Base-by-base conservation (phyloP, 78 protist genomes). In the Capsaspora owczarzaki region DNA sequence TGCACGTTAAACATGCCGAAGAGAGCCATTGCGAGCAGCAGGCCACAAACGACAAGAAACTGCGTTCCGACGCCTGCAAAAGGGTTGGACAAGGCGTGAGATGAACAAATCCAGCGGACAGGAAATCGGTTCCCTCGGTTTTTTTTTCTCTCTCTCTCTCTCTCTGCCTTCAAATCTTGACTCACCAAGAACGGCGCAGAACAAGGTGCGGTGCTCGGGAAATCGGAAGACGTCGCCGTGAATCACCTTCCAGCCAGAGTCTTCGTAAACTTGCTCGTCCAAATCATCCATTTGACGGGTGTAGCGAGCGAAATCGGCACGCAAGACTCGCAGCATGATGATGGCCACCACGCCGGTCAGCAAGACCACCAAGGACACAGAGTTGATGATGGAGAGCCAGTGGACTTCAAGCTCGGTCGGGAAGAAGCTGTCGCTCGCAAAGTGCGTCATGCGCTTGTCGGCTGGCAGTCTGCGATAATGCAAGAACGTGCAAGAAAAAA, bases 171-270 rank as follows among this genome's bases (percentile, higher is more conserved):
- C n/a, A n/a, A n/a, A n/a, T 71, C 14, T 16, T n/a, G 2, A 16
- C 76, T 25, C 42, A 46, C 87, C 95, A 1, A 90, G 46, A 79
- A 93, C 8, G 46, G 98, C 91, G 43, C 93, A 83, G 81, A 95
- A 89, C 40, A 94, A 43, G 38, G 76, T 80, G 60, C 63, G n/a
- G 72, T 79, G 1, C 14, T 84, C 81, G 38, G 98, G 98, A 85
- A 94, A 93, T 35, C 99, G 93, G 86, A 97, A 97, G 44, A 97
- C 98, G 63, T 97, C 99, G 38, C 93, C 94, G 87, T 93, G 94
- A 66, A 97, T 71, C 20, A 90, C 91, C 86, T 97, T 97, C 99
- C 99, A 97, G 33, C 99, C 99, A 49, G 90, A 90, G 78, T 97
- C 99, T 4, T 93, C 96, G 78, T 63, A 83, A 69, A 81, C 95